Evolutionary conservation across 2,329 filamentous ascomycete genomes (phyloP), one percentile per base, ranked within the genome.

Genomic region (Fusarium nurragi): DNA sequence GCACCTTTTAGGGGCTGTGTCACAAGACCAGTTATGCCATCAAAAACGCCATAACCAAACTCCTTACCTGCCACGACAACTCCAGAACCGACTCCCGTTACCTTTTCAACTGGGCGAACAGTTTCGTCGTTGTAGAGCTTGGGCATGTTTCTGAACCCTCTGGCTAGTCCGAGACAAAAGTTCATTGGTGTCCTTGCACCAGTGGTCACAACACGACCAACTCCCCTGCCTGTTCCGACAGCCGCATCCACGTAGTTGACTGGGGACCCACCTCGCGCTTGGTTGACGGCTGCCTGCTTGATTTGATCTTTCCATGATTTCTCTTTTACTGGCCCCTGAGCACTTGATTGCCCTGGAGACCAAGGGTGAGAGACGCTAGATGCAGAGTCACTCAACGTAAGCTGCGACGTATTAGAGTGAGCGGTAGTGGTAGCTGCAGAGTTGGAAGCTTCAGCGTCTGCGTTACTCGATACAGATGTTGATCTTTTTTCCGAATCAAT

Each of bases 61-160:
- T 92, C 91, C 75, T 90, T 93, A 3, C 90, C 87, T 5, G 93
- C 94, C 40, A 93, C 88, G 62, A 84, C 88, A 23, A 97, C 77
- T 0, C 94, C 94, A 63, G 89, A 92, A 49, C 87, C 84, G 46
- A 97, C 80, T 48, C 89, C 90, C 0, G 91, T 93, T 6, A 97
- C 91, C 68, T 92, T 92, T 56, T 93, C 90, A 1, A 86, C 80
- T n/a, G 90, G 89, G 10, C 92, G 85, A 1, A 97, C 88, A 2
- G 89, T 94, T 2, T 92, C 88, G 70, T 97, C 93, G 38, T 93
- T 91, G 73, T 97, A 97, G 1, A 97, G 80, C 67, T 87, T 89
- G 0, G 94, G 93, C 7, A 91, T 90, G 70, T 97, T 97, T 73
- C 94, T 90, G 74, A 97, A 96, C 0, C 94, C 94, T 75, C 90